Evolutionary conservation across 108 stramenopile genomes (phyloP).

Genomic region (Nannochloropsis salina): DNA sequence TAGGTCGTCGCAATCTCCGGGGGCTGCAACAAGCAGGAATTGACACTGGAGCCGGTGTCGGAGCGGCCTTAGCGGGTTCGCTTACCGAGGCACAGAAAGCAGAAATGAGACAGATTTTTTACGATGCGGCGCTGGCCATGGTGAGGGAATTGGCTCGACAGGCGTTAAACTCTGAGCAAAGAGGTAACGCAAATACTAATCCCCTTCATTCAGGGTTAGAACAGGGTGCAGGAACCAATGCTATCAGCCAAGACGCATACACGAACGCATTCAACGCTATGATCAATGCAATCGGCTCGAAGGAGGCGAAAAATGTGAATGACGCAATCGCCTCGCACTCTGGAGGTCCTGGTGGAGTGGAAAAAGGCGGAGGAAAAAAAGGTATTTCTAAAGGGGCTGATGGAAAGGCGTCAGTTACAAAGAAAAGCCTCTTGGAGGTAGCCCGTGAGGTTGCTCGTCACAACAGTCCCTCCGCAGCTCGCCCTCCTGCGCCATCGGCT

Average conservation of each 20-base stretch:
- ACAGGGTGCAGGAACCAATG: not conserved
- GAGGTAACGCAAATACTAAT: not conserved
- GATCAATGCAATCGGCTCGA: not conserved
- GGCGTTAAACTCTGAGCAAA: not conserved
- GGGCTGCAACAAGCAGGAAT: not conserved
- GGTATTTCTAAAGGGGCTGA: not conserved
- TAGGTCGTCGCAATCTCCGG: not conserved
- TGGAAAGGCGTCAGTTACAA: not conserved
- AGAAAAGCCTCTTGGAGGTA: not conserved
- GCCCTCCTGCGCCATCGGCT: not conserved
- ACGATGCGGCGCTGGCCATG: not conserved
- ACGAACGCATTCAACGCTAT: not conserved
- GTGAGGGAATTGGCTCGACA: not conserved
- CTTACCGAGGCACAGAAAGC: not conserved
- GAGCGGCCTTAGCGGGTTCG: not conserved
- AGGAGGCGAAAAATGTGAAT: not conserved
- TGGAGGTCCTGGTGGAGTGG: not conserved
- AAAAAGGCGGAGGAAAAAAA: not conserved
- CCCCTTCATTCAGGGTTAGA: not conserved
- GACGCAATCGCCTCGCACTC: not conserved
- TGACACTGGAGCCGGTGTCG: not conserved
- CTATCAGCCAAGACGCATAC: not conserved
- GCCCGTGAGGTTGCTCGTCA: constrained; percentile 2
- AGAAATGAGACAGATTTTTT: not conserved
- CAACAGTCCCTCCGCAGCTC: not conserved